phyloP scores from a whole-genome alignment of 2,329 filamentous ascomycete genomes.

The Cucurbitaria berberidis region DNA sequence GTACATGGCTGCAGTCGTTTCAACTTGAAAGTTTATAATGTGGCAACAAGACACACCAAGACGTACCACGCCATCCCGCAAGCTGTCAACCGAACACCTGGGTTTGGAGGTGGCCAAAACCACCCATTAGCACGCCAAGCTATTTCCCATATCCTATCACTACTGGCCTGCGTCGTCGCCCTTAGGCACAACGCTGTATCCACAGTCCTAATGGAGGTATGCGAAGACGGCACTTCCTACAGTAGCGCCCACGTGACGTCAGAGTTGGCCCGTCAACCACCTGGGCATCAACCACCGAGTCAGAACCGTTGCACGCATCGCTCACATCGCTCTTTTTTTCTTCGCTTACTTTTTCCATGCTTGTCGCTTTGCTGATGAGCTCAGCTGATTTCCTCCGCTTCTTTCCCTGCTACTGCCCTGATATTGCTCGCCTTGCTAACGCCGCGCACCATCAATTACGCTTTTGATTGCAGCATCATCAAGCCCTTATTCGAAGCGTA shows the following conservation, averaged over 20 bases:
- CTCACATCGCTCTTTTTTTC: too few species aligned
- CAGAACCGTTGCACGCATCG: neutral
- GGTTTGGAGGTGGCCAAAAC: neutral
- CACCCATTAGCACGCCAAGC: neutral
- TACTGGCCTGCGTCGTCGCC: neutral
- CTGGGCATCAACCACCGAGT: neutral
- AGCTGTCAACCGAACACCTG: neutral
- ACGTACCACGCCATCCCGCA: neutral
- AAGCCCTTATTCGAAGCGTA: slow-evolving; percentile 9
- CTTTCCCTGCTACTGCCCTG: neutral
- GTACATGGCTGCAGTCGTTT: neutral
- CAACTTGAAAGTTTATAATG: neutral
- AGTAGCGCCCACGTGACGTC: neutral
- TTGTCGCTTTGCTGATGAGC: neutral
- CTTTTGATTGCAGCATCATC: slow-evolving; percentile 6
- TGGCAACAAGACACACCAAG: neutral
- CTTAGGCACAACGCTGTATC: neutral
- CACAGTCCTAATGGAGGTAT: neutral
- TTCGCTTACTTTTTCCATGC: neutral
- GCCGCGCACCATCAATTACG: neutral
- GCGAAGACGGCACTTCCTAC: neutral
- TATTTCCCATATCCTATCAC: neutral
- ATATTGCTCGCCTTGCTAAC: neutral
- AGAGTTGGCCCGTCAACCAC: neutral
- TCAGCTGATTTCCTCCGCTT: neutral